These are phyloP conservation scores for Fusarium chaquense DNA, from an alignment of 2,329 filamentous ascomycete genomes.

Conservation along the genomic window DNA sequence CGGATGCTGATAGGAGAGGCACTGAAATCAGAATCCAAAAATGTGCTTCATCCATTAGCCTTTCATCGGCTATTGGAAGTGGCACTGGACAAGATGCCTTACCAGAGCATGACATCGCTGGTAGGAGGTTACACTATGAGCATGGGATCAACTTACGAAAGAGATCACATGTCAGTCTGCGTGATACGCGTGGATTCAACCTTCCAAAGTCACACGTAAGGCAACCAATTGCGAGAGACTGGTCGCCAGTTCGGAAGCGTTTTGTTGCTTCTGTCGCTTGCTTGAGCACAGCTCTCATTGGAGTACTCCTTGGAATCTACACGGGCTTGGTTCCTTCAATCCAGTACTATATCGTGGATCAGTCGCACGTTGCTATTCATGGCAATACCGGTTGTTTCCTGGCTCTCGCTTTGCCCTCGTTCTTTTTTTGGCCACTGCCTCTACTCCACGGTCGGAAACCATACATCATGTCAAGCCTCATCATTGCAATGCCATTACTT, in stretches of 20 bases:
- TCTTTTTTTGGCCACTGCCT: conserved; percentile 79
- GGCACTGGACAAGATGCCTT: conserved; percentile 41
- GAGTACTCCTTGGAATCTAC: conserved; percentile 79
- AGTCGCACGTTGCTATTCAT: conserved; percentile 74
- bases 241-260: conserved; percentile 74
- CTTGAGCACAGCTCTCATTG: conserved; percentile 77
- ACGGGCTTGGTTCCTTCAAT: conserved; percentile 83
- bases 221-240: conserved; percentile 78
- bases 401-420: conserved; percentile 76
- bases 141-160: conserved; percentile 61
- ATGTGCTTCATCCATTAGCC: conserved; percentile 10
- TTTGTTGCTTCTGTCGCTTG: conserved; percentile 77
- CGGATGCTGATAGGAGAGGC: background rate
- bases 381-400: conserved; percentile 81
- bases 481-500: conserved; percentile 76
- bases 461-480: conserved; percentile 77
- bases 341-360: conserved; percentile 80
- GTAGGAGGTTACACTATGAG: conserved; percentile 45
- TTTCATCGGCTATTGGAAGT: conserved; percentile 19
- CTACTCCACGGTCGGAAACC: conserved; percentile 82
- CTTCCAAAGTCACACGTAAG: conserved; percentile 67
- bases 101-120: conserved; percentile 44
- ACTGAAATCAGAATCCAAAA: background rate
- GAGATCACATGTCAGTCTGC: conserved; percentile 67
- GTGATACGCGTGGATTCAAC: conserved; percentile 63